Percentiles rank a stretch among this genome's conserved stretches.
Conservation (phyloP, 2,329 filamentous ascomycete species). For the Paraphoma sp. region DNA sequence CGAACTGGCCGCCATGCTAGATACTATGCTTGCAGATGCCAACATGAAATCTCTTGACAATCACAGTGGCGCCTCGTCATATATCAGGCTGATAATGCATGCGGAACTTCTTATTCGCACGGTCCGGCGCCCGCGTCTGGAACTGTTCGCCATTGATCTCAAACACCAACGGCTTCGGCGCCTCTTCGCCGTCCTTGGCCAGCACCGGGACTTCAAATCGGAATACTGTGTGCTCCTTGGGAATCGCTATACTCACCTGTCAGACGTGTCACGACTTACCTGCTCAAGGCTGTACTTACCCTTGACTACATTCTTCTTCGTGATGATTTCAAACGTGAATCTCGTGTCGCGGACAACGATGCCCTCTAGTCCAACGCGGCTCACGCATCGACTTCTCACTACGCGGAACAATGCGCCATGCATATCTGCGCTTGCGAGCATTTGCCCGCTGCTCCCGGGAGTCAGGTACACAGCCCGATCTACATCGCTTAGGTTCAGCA, state of each 20-base stretch:
- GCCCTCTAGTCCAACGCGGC: conserved; percentile 81
- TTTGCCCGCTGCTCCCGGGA: conserved; percentile 67
- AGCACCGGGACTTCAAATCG: conserved; percentile 70
- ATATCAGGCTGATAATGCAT: conserved; percentile 74
- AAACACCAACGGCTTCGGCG: conserved; percentile 67
- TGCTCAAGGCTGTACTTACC: conserved; percentile 48
- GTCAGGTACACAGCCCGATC: conserved; percentile 57
- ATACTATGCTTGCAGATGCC: no score
- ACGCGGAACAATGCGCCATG: conserved; percentile 87
- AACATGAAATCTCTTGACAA: background rate
- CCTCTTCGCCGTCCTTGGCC: conserved; percentile 25
- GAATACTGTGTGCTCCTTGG: conserved; percentile 91
- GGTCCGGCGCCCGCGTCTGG: conserved; percentile 79
- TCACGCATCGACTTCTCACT: conserved; percentile 78
- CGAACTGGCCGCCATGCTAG: background rate
- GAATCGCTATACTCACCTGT: conserved; percentile 62
- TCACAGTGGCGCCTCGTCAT: background rate
- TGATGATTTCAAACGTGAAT: conserved; percentile 86
- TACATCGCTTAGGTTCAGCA: conserved; percentile 67
- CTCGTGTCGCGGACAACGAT: conserved; percentile 90
- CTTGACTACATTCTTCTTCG: conserved; percentile 72
- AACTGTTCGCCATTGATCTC: conserved; percentile 91
- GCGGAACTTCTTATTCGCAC: conserved; percentile 92
- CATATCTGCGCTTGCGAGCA: conserved; percentile 85
- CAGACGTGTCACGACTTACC: conserved; percentile 11